These are phyloP conservation scores for Chrysoporthe austroafricana DNA, from an alignment of 2,329 filamentous ascomycete genomes.

Conservation along the genomic window DNA sequence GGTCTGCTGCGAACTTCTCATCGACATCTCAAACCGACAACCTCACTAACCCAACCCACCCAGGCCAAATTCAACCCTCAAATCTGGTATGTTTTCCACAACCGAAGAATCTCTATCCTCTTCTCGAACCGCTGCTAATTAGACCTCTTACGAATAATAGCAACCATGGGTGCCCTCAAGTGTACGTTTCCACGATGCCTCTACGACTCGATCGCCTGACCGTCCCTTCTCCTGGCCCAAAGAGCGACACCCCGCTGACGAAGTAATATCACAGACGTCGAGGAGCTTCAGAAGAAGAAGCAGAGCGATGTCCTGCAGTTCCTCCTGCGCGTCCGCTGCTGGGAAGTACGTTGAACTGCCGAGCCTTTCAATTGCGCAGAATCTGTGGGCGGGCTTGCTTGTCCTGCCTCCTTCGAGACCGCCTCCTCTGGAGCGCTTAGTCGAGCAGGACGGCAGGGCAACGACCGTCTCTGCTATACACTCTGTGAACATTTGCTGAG, in stretches of 20 bases:
- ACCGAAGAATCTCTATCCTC: conserved; percentile 3
- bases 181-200: conserved; percentile 43
- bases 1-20: conserved; percentile 22
- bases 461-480: conserved; percentile 77
- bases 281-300: conserved; percentile 99
- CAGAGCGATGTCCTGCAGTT: conserved; percentile 99
- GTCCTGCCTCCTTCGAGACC: conserved; percentile 18
- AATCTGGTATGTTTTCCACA: conserved; percentile 22
- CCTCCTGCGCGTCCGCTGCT: conserved; percentile 99
- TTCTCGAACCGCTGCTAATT: conserved; percentile 30
- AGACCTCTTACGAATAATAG: conserved; percentile 41
- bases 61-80: conserved; percentile 25
- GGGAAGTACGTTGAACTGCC: conserved; percentile 81
- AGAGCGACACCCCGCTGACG: conserved; percentile 20
- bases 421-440: conserved; percentile 3
- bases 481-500: conserved; percentile 99
- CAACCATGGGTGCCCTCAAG: conserved; percentile 99
- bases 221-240: conserved; percentile 5
- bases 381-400: conserved; percentile 33
- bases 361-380: conserved; percentile 36
- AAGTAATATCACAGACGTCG: conserved; percentile 64
- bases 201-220: conserved; percentile 13
- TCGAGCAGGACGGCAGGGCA: conserved; percentile 37
- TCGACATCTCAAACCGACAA: conserved; percentile 19
- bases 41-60: conserved; percentile 18